Conservation (phyloP, 768 basidiomycete genomes). For the Russula compacta region DNA sequence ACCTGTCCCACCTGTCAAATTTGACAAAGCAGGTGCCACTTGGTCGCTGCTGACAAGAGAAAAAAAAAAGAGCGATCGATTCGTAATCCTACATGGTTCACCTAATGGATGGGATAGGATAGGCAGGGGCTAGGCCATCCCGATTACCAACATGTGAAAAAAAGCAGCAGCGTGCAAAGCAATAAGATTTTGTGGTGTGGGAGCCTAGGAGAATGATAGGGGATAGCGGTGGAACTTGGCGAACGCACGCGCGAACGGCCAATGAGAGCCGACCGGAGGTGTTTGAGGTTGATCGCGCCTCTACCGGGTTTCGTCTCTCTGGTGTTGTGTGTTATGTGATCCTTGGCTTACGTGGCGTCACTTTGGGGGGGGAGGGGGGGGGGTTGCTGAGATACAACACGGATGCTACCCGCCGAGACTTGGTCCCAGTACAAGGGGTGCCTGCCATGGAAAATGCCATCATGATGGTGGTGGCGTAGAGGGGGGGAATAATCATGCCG, state of each 20-base stretch:
- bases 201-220: constrained; percentile 1
- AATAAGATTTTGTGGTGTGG: background rate
- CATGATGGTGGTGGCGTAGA: background rate
- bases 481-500: background rate
- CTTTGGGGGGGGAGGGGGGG: no score
- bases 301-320: no score
- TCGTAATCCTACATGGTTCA: background rate
- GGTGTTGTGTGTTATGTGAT: no score
- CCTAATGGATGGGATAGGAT: background rate
- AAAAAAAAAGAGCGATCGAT: background rate
- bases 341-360: no score
- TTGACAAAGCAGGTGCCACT: background rate
- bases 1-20: background rate
- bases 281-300: background rate
- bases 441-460: no score
- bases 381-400: no score
- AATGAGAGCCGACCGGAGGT: background rate
- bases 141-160: background rate
- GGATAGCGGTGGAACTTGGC: background rate
- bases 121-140: background rate
- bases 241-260: background rate
- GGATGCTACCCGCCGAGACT: no score
- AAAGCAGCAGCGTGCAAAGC: background rate
- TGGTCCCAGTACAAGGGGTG: no score
- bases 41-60: background rate